phyloP scores from a whole-genome alignment of 2,329 filamentous ascomycete genomes.

The Nemania sp. region DNA sequence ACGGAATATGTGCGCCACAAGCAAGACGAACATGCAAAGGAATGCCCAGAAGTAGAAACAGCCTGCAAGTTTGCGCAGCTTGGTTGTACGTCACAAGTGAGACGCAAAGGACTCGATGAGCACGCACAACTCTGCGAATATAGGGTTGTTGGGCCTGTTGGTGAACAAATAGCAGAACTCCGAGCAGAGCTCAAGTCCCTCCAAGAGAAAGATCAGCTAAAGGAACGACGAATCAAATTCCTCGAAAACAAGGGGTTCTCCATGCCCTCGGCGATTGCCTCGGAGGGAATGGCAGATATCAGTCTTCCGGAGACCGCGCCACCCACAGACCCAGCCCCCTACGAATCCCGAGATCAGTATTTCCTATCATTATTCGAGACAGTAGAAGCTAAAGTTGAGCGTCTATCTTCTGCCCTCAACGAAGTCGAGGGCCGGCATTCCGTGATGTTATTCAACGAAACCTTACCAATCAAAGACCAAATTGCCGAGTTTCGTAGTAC shows the following conservation, averaged over 20 bases:
- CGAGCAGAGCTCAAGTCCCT: constrained; percentile 61
- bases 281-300: constrained; percentile 45
- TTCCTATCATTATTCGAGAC: constrained; percentile 61
- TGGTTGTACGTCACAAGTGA: constrained; percentile 59
- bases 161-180: constrained; percentile 60
- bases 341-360: constrained; percentile 58
- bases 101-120: constrained; percentile 56
- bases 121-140: constrained; percentile 65
- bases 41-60: constrained; percentile 58
- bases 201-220: constrained; percentile 54
- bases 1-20: constrained; percentile 58
- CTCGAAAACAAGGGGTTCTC: constrained; percentile 54
- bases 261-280: constrained; percentile 43
- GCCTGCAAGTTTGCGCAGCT: constrained; percentile 62
- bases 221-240: constrained; percentile 58
- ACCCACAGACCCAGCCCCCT: constrained; percentile 47
- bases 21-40: constrained; percentile 61
- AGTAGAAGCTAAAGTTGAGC: constrained; percentile 68
- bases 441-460: constrained; percentile 71
- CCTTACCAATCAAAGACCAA: constrained; percentile 71
- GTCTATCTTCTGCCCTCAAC: constrained; percentile 66
- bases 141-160: constrained; percentile 64
- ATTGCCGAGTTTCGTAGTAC: constrained; percentile 70
- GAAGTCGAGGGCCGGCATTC: constrained; percentile 71
- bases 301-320: constrained; percentile 44